Evolutionary conservation across 2,329 filamentous ascomycete genomes (phyloP), one percentile per base, ranked within the genome.

Genomic region (Botrytis byssoidea): DNA sequence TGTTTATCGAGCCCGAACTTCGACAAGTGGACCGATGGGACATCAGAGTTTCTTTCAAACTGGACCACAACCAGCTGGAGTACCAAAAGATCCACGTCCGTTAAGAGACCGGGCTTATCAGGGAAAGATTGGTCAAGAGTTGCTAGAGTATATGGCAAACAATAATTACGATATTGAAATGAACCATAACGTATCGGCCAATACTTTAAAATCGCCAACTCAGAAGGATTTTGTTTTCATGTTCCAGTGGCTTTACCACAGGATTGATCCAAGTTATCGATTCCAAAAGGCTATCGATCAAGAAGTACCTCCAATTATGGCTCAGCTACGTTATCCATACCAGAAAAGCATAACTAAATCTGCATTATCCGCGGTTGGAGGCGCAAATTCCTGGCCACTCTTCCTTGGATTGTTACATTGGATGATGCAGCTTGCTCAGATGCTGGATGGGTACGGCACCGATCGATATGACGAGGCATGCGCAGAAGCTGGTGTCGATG

Each of bases 171-270:
- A 99, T 83, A 90, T 98, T 88, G 95, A 98, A 78, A 97, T 97
- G 91, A 98, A 97, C 83, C 93, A 98, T 82, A 92, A 90, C 1
- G 86, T 99, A n/a, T 93, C 93, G 0, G 92, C 93, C 76, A 98
- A 98, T 79, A 93, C 94, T 10, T 91, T 97, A 81, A 95, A 93
- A 79, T 97, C 93, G 61, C 97, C 96, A 0, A 99, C 95, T 0
- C 95, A 98, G 79, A 99, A 99, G 81, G 96, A 99, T 82, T 99
- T 99, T 85, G 96, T 97, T 80, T 92, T 89, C 83, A 97, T 99
- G 88, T 99, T 99, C 81, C 94, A 98, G 80, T 99, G 95, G 93
- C 86, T 99, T 5, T 99, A 99, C 83, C 93, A 94, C 80, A 92
- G 94, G 73, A 97, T 99, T 81, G 96, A 99, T 81, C 96, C 96